phyloP scores from a whole-genome alignment of 164 flowering plant species.

The Sextonia rubra region DNA sequence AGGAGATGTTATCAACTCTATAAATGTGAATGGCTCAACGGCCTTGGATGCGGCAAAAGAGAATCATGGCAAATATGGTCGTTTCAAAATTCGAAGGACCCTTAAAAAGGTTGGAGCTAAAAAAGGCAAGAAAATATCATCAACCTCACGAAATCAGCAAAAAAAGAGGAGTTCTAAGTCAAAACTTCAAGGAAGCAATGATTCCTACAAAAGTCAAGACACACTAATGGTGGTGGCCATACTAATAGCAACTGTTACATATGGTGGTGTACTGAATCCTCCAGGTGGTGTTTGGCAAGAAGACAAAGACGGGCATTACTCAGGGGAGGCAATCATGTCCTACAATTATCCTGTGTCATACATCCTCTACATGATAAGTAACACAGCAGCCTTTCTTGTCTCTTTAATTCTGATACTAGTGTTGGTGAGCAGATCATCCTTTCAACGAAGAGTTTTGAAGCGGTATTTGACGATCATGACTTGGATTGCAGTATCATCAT shows the following conservation, averaged over 20 bases:
- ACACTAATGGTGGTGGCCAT: neutral
- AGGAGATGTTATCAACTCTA: neutral
- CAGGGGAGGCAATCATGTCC: neutral
- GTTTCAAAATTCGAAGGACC: neutral
- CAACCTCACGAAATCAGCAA: neutral
- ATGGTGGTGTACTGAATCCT: neutral
- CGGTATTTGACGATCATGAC: no score
- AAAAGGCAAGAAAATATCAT: neutral
- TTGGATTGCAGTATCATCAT: no score
- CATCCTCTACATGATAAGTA: no score
- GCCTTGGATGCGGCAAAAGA: neutral
- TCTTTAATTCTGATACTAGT: no score
- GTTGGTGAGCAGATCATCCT: no score
- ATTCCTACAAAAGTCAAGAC: neutral
- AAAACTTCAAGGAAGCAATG: neutral
- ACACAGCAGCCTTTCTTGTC: no score
- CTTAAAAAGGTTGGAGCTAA: neutral
- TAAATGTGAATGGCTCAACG: neutral
- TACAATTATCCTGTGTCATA: no score
- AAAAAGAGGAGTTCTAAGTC: neutral
- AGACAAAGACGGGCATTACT: neutral
- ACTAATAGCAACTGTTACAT: neutral
- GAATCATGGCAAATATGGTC: neutral
- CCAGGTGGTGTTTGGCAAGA: conserved; percentile 1
- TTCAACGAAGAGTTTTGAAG: no score